Evolutionary conservation across 2,329 filamentous ascomycete genomes (phyloP).

Genomic region (Talaromyces sp.): DNA sequence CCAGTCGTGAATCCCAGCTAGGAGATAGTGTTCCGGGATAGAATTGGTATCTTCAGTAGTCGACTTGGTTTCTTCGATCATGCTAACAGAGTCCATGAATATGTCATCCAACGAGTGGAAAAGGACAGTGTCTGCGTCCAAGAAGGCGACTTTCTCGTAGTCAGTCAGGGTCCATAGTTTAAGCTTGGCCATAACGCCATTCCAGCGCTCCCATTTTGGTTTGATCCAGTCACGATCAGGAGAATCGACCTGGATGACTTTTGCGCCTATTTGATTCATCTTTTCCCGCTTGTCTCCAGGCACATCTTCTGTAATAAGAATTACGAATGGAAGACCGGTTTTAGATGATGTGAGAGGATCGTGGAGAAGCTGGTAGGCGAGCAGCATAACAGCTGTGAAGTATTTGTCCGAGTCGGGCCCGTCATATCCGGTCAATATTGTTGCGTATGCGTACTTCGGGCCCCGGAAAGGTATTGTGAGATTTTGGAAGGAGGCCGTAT

Average conservation of each 20-base stretch:
- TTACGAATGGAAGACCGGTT: not conserved
- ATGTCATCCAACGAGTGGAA: slow-evolving; percentile 10
- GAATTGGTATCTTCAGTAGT: not conserved
- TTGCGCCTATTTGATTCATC: not conserved
- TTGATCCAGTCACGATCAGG: not conserved
- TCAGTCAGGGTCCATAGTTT: not conserved
- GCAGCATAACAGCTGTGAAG: not conserved
- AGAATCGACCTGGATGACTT: not conserved
- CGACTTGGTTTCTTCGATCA: not conserved
- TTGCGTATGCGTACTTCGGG: not conserved
- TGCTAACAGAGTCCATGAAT: not conserved
- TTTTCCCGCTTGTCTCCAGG: not conserved
- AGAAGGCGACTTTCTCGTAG: slow-evolving; percentile 13
- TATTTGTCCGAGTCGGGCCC: not conserved
- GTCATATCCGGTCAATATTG: not conserved
- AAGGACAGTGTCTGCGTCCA: slow-evolving; percentile 13
- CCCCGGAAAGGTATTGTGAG: not conserved
- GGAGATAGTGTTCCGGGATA: not conserved
- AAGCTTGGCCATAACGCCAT: not conserved
- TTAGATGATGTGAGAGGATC: not conserved
- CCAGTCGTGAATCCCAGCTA: not conserved
- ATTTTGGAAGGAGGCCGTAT: not conserved
- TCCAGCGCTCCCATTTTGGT: not conserved
- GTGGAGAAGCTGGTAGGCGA: not conserved
- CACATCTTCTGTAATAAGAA: not conserved